These are phyloP conservation scores for Zoysia matrella DNA, from an alignment of 202 grass and related monocot species.

Conservation along the genomic window DNA sequence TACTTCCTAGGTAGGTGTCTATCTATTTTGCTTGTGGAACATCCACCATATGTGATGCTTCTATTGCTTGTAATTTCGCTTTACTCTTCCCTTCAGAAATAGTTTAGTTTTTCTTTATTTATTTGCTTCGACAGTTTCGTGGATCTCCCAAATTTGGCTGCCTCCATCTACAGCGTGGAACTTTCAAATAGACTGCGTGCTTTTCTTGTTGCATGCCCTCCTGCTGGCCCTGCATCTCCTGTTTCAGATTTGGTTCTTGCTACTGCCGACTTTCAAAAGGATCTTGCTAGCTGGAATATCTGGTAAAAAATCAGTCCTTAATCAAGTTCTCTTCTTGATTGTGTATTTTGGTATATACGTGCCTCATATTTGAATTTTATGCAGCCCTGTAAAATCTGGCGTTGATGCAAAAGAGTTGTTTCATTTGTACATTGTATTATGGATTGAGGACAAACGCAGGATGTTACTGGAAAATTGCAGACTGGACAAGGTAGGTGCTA, in stretches of 20 bases:
- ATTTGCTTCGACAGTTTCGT: slow-evolving; percentile 68
- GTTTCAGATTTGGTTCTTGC: too few relatives aligned
- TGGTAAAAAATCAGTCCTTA: slow-evolving; percentile 56
- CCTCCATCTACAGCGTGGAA: slow-evolving; percentile 85
- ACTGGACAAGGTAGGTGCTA: slow-evolving; percentile 75
- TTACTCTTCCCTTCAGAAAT: background rate
- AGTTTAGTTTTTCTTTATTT: slow-evolving; percentile 24
- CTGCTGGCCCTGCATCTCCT: too few relatives aligned
- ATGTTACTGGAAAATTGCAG: slow-evolving; percentile 88
- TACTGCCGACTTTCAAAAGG: too few relatives aligned
- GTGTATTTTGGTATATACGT: background rate
- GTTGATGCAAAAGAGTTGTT: too few relatives aligned
- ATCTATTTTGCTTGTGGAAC: too few relatives aligned
- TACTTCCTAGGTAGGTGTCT: too few relatives aligned
- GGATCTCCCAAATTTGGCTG: slow-evolving; percentile 82
- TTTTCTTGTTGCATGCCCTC: too few relatives aligned
- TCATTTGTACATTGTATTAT: too few relatives aligned
- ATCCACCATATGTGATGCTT: background rate
- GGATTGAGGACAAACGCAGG: slow-evolving; percentile 5
- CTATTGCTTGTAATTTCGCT: slow-evolving; percentile 21
- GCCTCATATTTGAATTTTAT: slow-evolving; percentile 27
- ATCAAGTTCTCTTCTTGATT: slow-evolving; percentile 25
- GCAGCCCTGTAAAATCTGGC: too few relatives aligned
- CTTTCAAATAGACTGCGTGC: slow-evolving; percentile 29
- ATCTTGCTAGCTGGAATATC: slow-evolving; percentile 28